Evolutionary conservation across 2,329 filamentous ascomycete genomes (phyloP), one percentile per base, ranked within the genome.

Genomic region (Botrytis sinoallii): DNA sequence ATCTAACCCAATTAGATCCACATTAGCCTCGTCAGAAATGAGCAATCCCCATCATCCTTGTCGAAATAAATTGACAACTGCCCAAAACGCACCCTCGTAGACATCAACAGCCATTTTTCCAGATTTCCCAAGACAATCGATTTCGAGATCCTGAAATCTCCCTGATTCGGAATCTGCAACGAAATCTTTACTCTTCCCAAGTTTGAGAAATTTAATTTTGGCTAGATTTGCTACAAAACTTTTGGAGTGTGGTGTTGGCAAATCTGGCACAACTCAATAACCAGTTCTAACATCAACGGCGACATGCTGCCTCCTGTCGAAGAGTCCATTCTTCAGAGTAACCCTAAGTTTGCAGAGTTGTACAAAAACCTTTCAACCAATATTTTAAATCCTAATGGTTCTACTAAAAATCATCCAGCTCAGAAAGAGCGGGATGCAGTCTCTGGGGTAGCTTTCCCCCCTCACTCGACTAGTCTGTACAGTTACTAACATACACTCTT

Each of bases 301-400:
- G 76, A 63, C 60, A 90, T 90, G 88, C 81, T 91, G 3, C 89
- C 89, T 0, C 88, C 88, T 0, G 81, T 91, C 14, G 88, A 91
- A 32, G 83, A 86, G 14, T 77, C 84, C 0, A 82, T 91, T 29
- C 80, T 91, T 1, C 81, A 85, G 70, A 84, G 83, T 74, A 91
- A 91, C 75, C 89, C 89, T 0, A 85, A 87, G 35, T 91, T 91
- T 77, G 86, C 87, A n/a, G 83, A 84, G 48, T 84, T 91, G 8
- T 88, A 91, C 80, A 83, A 82, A 25, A 87, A 84, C 20, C 83
- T 91, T 64, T 87, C 86, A 10, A 86, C 84, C 1, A 83, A 83
- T 2, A 80, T 90, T 40, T 84, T 91, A 8, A 88, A 89, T 76
- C 81, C 85, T 0, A 87, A 90, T 80, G 88, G 87, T 3, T 88